Base-by-base conservation (phyloP, 2,329 filamentous ascomycete genomes). In the Lachnellula suecica region DNA sequence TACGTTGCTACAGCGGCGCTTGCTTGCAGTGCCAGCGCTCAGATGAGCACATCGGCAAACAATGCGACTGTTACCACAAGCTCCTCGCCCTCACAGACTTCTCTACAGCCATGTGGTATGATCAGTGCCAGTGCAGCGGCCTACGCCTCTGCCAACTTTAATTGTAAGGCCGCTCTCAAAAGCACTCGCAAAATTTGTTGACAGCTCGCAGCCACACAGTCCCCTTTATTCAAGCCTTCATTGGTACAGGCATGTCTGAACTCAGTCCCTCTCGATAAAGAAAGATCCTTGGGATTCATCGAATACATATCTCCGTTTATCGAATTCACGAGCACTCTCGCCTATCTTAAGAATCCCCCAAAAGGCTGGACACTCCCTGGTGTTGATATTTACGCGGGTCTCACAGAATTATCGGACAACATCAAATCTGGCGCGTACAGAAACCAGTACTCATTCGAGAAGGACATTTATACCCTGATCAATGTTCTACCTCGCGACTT, bases 401-500 rank as follows among this genome's bases (percentile, higher is more conserved):
- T 63, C 22, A 49, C 47, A 2, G 42, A 54, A 19, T 57, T 63
- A 8, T 51, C 52, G 13, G 48, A 43, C 4, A 59, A 52, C 17
- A 45, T 55, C 2, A 44, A 54, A 13, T 48, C 43, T 3, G 59
- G 53, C 10, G 35, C 44, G 11, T 63, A 57, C 45, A 45, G 38
- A 31, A 61, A 35, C 25, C 54, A 63, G 44, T 63, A 49, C 31
- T 49, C 52, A 4, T 63, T 63, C 23, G 56, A 62, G 24, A 51
- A 50, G n/a, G 53, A 59, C 23, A 29, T 63, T 5, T 50, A 35
- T 44, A 38, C 42, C n/a, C 31, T 61, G 19, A 37, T 53, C 13
- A 48, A 31, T 29, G 84, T 88, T 63, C 80, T 82, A 1, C 85
- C 88, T 60, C 82, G 85, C 47, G 70, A 71, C 2, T 83, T 76